phyloP scores from a whole-genome alignment of 2,329 filamentous ascomycete genomes.

The Ceratocystis smalleyi region DNA sequence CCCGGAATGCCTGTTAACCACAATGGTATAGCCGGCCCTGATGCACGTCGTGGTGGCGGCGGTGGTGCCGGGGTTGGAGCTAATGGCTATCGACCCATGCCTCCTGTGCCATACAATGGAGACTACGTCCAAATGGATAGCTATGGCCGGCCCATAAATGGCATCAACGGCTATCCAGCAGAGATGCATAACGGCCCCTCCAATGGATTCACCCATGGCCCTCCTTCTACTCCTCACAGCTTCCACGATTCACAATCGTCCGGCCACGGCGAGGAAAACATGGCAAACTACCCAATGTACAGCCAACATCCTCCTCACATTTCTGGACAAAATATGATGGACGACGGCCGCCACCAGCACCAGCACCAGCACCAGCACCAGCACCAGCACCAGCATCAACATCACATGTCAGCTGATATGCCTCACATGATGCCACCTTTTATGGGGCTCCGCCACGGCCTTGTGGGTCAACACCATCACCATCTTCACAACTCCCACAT shows the following conservation, averaged over 20 bases:
- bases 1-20: conserved; percentile 27
- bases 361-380: conserved; percentile 9
- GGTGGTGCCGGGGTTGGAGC: conserved; percentile 21
- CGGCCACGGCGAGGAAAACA: conserved; percentile 31
- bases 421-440: conserved; percentile 24
- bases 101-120: conserved; percentile 26
- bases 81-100: conserved; percentile 21
- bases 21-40: conserved; percentile 22
- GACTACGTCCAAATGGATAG: conserved; percentile 27
- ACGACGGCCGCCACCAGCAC: conserved; percentile 21
- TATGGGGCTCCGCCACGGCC: conserved; percentile 22
- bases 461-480: conserved; percentile 20
- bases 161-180: conserved; percentile 21
- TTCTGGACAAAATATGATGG: conserved; percentile 19
- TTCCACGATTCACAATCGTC: conserved; percentile 48
- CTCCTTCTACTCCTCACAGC: conserved; percentile 41
- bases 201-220: conserved; percentile 26
- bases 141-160: conserved; percentile 26
- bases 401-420: conserved; percentile 21
- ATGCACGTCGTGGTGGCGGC: conserved; percentile 20
- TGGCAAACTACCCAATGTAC: conserved; percentile 12
- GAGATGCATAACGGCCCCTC: conserved; percentile 11
- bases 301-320: conserved; percentile 16
- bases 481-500: conserved; percentile 19
- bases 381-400: conserved; percentile 7